phyloP scores from a whole-genome alignment of 495 filamentous ascomycete genomes.

The Annulohypoxylon bovei region DNA sequence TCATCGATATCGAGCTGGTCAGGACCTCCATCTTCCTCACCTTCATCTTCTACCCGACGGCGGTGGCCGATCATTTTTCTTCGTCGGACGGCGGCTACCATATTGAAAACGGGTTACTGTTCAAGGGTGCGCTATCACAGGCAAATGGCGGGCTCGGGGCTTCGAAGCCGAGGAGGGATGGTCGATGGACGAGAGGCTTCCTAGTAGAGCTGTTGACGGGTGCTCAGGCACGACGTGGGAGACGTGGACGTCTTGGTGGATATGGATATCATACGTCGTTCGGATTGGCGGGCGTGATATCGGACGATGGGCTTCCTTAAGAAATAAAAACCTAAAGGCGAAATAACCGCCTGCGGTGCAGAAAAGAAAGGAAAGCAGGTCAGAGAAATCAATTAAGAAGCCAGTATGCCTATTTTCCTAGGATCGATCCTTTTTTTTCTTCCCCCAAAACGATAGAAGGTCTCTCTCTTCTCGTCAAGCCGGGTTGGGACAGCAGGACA shows the following conservation, averaged over 20 bases:
- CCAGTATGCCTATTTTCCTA: constrained; percentile 39
- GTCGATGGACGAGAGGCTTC: constrained; percentile 27
- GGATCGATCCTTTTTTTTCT: constrained; percentile 11
- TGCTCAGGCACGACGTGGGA: constrained; percentile 43
- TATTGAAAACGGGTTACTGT: constrained; percentile 47
- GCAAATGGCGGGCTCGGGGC: constrained; percentile 2
- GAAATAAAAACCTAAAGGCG: constrained; percentile 42
- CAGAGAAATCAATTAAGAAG: constrained; percentile 44
- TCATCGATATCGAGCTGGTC: constrained; percentile 76
- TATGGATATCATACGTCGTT: constrained; percentile 45
- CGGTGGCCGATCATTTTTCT: constrained; percentile 80
- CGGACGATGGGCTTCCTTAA: constrained; percentile 38
- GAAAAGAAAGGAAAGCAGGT: constrained; percentile 43
- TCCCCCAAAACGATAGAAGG: constrained; percentile 16
- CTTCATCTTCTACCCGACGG: constrained; percentile 82
- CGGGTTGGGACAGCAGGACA: constrained; percentile 27
- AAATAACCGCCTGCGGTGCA: constrained; percentile 50
- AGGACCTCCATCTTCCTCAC: constrained; percentile 75
- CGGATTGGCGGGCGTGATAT: constrained; percentile 36
- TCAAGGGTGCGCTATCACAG: constrained; percentile 17
- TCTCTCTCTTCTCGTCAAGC: constrained; percentile 25
- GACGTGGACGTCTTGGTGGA: constrained; percentile 46
- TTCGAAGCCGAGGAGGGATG: constrained; percentile 11
- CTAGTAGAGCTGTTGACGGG: constrained; percentile 30
- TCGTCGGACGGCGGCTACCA: constrained; percentile 69